Percentiles rank a stretch among this genome's conserved stretches.
Evolutionary conservation across 2,329 filamentous ascomycete species (phyloP).

Genomic region (Neonectria hederae): DNA sequence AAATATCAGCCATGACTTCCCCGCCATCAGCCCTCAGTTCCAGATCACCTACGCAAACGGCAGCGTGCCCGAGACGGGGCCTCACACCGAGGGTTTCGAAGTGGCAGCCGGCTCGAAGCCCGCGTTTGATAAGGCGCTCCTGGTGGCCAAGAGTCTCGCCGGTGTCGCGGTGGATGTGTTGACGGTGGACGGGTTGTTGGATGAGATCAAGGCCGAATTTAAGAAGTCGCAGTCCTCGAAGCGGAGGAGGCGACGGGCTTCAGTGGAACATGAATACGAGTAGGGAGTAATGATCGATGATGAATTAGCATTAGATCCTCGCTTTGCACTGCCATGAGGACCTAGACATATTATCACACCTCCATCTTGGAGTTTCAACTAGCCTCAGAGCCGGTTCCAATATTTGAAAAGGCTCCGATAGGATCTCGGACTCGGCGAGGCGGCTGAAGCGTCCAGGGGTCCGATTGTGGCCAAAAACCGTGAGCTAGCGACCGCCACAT

Average conservation of each 20-base stretch:
- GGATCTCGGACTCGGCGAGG: too few relatives aligned
- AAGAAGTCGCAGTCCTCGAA: slow-evolving; percentile 28
- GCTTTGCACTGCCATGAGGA: too few relatives aligned
- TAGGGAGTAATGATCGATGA: too few relatives aligned
- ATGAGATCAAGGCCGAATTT: slow-evolving; percentile 48
- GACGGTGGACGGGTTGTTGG: slow-evolving; percentile 52
- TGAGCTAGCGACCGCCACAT: not conserved
- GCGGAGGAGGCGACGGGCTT: not conserved
- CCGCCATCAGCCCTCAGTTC: slow-evolving; percentile 40
- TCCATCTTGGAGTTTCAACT: too few relatives aligned
- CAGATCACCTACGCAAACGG: slow-evolving; percentile 41
- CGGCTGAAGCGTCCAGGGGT: not conserved
- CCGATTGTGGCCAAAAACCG: not conserved
- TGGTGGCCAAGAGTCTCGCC: slow-evolving; percentile 59
- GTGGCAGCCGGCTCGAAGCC: slow-evolving; percentile 58
- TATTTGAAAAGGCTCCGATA: too few relatives aligned
- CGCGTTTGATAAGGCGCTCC: slow-evolving; percentile 57
- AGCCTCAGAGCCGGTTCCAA: too few relatives aligned
- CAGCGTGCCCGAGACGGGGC: slow-evolving; percentile 45
- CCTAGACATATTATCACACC: too few relatives aligned
- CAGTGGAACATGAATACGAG: too few relatives aligned
- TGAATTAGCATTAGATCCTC: too few relatives aligned
- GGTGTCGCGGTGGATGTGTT: slow-evolving; percentile 60
- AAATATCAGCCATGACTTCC: slow-evolving; percentile 44
- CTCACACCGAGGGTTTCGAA: slow-evolving; percentile 64